Percentiles rank a stretch among this genome's conserved stretches.
phyloP scores from a whole-genome alignment of 176 grass and related monocot genomes.

The Juncus effusus region DNA sequence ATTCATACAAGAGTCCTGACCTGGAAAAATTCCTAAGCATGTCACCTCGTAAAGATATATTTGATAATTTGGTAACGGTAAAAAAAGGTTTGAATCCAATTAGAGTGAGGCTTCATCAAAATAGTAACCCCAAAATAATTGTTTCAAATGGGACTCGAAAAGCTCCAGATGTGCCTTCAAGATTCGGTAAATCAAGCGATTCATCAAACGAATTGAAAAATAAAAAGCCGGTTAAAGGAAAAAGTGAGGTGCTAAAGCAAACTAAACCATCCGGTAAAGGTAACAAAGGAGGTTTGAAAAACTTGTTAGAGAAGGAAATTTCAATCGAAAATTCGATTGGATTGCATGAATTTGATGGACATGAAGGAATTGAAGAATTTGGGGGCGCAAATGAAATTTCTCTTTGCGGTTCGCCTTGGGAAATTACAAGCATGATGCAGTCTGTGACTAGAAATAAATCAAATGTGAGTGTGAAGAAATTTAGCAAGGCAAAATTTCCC shows the following conservation, averaged over 20 bases:
- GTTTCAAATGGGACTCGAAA: neutral
- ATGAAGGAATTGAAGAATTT: constrained; percentile 31
- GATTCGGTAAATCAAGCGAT: constrained; percentile 15
- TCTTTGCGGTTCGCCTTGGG: constrained; percentile 24
- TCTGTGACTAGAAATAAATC: constrained; percentile 8
- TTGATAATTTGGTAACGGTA: neutral
- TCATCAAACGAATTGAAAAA: neutral
- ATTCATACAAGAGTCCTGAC: constrained; percentile 19
- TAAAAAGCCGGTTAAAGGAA: neutral
- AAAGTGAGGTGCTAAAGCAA: neutral
- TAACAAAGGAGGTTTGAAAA: constrained; percentile 16
- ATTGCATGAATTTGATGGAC: constrained; percentile 31
- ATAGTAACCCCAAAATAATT: neutral
- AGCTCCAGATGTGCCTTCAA: constrained; percentile 16
- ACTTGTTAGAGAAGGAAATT: constrained; percentile 2
- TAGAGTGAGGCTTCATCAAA: constrained; percentile 17
- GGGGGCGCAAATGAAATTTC: constrained; percentile 4
- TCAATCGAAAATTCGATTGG: constrained; percentile 34
- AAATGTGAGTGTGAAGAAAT: neutral
- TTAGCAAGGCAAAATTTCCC: neutral
- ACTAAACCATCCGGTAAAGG: constrained; percentile 2
- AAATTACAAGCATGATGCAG: constrained; percentile 18
- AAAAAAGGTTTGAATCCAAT: constrained; percentile 15
- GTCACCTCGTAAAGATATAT: constrained; percentile 20
- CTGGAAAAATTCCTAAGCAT: constrained; percentile 22